A percentile compares a stretch with the other conserved stretches of the same genome.
phyloP scores from a whole-genome alignment of 306 rosid genomes.

The Cucurbita pepo region DNA sequence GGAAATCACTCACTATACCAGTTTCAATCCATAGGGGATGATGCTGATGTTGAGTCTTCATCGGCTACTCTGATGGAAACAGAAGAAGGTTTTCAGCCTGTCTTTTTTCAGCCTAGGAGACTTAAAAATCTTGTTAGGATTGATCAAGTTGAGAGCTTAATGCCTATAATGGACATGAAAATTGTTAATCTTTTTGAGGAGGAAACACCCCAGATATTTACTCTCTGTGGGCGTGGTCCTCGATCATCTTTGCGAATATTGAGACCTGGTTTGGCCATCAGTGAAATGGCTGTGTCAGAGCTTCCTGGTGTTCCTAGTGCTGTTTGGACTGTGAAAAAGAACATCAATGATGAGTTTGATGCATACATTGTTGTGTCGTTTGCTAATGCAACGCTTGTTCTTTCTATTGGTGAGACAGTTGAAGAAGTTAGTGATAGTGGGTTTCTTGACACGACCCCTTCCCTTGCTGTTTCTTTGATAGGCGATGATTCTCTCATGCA shows the following conservation, averaged over 20 bases:
- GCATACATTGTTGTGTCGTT: constrained; percentile 93
- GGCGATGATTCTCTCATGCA: constrained; percentile 99
- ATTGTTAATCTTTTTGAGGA: constrained; percentile 76
- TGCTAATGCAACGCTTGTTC: constrained; percentile 84
- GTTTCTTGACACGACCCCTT: constrained; percentile 87
- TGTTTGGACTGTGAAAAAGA: constrained; percentile 97
- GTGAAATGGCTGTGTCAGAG: constrained; percentile 97
- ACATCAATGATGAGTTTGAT: constrained; percentile 76
- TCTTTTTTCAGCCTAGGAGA: constrained; percentile 73
- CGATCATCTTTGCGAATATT: constrained; percentile 83
- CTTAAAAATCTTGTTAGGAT: constrained; percentile 87
- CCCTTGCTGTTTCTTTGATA: constrained; percentile 91
- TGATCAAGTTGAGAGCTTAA: constrained; percentile 90
- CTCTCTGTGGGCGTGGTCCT: constrained; percentile 97
- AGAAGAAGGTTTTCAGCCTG: constrained; percentile 84
- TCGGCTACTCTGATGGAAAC: constrained; percentile 76
- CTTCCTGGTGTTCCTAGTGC: constrained; percentile 95
- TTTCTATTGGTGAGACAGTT: constrained; percentile 95
- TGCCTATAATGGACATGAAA: constrained; percentile 92
- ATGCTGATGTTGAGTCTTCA: constrained; percentile 84
- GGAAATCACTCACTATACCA: constrained; percentile 84
- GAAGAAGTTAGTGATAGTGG: constrained; percentile 98
- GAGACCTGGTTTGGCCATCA: constrained; percentile 92
- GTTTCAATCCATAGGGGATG: constrained; percentile 82
- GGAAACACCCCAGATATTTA: constrained; percentile 87